These are phyloP conservation scores for Akebia trifoliata DNA, from an alignment of 164 flowering plant species.

Conservation along the genomic window DNA sequence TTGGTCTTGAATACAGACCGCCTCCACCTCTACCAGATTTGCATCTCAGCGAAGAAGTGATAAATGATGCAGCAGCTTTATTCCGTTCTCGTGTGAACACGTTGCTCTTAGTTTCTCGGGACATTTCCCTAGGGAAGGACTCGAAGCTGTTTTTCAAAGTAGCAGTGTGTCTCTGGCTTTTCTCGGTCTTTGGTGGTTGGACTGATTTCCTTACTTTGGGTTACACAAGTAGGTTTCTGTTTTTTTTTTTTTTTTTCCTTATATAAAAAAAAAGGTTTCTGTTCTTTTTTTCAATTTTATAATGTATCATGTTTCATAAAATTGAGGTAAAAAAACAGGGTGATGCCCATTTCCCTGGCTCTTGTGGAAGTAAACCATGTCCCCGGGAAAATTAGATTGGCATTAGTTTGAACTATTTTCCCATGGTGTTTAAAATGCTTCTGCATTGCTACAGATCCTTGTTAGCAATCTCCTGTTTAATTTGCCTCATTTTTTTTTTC, in stretches of 20 bases:
- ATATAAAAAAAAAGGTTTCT: background rate
- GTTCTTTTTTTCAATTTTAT: no score
- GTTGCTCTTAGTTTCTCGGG: slow-evolving; percentile 48
- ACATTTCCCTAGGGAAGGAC: slow-evolving; percentile 73
- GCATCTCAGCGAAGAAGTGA: slow-evolving; percentile 64
- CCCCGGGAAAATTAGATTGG: background rate
- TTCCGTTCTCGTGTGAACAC: slow-evolving; percentile 42
- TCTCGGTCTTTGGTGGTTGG: slow-evolving; percentile 62
- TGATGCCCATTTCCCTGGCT: background rate
- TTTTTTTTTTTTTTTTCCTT: background rate
- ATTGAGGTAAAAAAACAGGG: background rate
- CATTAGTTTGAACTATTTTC: no score
- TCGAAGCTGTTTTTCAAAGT: slow-evolving; percentile 58
- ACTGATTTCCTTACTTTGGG: slow-evolving; percentile 66
- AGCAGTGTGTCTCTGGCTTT: slow-evolving; percentile 45
- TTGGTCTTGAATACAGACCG: slow-evolving; percentile 50
- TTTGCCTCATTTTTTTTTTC: no score
- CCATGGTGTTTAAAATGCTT: no score
- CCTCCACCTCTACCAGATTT: slow-evolving; percentile 84
- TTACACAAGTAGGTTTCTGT: slow-evolving; percentile 65
- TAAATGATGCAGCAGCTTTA: slow-evolving; percentile 43
- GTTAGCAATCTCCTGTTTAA: no score
- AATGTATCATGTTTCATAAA: no score
- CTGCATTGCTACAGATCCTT: no score
- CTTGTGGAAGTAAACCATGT: background rate